Conservation (phyloP, 306 rosid species). For the Prunus dulcis region DNA sequence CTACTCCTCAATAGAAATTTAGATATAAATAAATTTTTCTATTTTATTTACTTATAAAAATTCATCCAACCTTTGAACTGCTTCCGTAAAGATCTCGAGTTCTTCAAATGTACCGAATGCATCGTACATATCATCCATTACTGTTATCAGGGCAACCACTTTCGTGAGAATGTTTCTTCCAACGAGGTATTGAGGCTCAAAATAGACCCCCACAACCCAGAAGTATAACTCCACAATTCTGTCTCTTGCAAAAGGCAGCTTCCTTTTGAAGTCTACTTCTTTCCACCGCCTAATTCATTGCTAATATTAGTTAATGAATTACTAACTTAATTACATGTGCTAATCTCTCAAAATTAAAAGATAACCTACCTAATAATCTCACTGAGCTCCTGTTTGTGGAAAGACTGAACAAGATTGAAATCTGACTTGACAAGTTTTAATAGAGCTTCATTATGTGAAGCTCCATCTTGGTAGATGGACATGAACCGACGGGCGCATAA, state of each 20-base stretch:
- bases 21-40: background rate
- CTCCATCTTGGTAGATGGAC: conserved; percentile 22
- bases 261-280: no score
- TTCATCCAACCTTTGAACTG: background rate
- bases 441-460: conserved; percentile 18
- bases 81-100: conserved; percentile 5
- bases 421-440: conserved; percentile 25
- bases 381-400: conserved; percentile 27
- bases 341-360: no score
- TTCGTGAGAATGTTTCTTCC: conserved; percentile 23
- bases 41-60: background rate
- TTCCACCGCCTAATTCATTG: no score
- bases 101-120: background rate
- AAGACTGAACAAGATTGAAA: conserved; percentile 24
- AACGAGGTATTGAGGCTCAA: conserved; percentile 4
- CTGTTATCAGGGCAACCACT: background rate
- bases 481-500: conserved; percentile 9
- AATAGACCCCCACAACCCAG: background rate
- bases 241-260: no score
- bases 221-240: no score
- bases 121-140: conserved; percentile 35
- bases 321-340: no score
- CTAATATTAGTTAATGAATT: no score
- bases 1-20: no score
- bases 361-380: conserved; percentile 10